Percentiles rank a stretch among this genome's conserved stretches.
phyloP scores from a whole-genome alignment of 768 basidiomycete species.

The Lactifluus echinatus region DNA sequence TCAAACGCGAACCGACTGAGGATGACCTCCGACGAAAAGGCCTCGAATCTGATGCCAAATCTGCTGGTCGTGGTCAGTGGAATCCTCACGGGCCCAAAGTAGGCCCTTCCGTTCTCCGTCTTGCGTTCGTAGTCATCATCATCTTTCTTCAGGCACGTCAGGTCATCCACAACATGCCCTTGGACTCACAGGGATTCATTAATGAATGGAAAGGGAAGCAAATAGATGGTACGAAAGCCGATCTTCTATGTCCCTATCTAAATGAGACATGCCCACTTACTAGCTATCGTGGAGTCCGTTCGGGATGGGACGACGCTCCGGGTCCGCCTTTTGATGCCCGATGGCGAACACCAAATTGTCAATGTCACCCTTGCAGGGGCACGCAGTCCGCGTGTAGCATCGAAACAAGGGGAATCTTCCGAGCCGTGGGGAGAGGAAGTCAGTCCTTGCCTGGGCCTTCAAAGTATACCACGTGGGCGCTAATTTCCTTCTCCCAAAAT shows the following conservation, averaged over 20 bases:
- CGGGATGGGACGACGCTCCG: constrained; percentile 88
- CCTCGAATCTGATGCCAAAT: constrained; percentile 67
- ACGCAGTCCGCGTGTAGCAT: constrained; percentile 60
- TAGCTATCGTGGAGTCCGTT: constrained; percentile 90
- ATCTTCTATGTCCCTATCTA: constrained; percentile 11
- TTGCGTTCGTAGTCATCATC: constrained; percentile 2
- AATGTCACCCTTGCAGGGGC: constrained; percentile 83
- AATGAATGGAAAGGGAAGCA: constrained; percentile 86
- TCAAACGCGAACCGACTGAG: constrained; percentile 73
- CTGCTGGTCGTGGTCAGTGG: constrained; percentile 77
- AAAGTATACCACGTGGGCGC: neutral
- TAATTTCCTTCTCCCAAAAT: constrained; percentile 2
- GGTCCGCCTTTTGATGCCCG: constrained; percentile 78
- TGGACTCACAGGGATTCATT: constrained; percentile 82
- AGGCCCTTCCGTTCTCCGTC: constrained; percentile 6
- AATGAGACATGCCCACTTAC: neutral
- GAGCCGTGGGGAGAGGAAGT: constrained; percentile 91
- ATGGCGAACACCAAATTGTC: constrained; percentile 82
- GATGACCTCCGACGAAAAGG: constrained; percentile 67
- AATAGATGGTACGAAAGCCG: constrained; percentile 58
- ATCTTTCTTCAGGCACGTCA: constrained; percentile 44
- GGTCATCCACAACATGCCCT: constrained; percentile 82
- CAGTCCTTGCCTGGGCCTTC: constrained; percentile 21
- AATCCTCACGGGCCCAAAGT: constrained; percentile 73
- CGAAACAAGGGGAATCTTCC: constrained; percentile 65